These are phyloP conservation scores for Citrus inodora DNA, from an alignment of 345 rosid species.

Conservation along the genomic window DNA sequence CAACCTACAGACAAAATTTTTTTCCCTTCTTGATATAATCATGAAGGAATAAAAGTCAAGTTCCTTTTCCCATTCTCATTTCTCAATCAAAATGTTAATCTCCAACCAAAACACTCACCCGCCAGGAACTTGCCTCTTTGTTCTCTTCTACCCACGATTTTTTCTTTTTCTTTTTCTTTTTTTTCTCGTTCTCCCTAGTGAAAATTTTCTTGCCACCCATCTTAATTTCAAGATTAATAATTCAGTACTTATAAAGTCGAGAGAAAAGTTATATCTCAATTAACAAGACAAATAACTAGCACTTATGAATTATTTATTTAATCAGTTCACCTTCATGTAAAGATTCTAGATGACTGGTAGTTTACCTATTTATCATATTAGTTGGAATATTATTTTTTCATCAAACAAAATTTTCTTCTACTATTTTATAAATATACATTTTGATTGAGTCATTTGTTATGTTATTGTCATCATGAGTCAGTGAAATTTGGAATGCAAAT, in stretches of 20 bases:
- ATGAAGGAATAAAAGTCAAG: constrained; percentile 18
- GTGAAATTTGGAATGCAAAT: too few relatives aligned
- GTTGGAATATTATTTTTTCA: too few relatives aligned
- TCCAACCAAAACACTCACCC: constrained; percentile 21
- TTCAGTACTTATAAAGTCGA: too few relatives aligned
- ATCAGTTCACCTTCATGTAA: too few relatives aligned
- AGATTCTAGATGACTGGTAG: too few relatives aligned
- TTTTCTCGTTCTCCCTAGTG: background rate
- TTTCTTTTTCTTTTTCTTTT: background rate
- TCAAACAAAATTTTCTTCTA: background rate
- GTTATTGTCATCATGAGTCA: too few relatives aligned
- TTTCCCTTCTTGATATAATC: background rate
- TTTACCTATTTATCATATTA: too few relatives aligned
- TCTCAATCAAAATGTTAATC: background rate
- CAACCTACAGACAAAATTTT: background rate
- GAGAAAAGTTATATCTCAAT: background rate
- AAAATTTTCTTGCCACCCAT: background rate
- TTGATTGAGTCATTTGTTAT: too few relatives aligned
- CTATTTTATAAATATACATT: too few relatives aligned
- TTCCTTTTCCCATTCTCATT: background rate
- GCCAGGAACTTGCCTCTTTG: background rate
- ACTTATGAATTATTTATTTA: too few relatives aligned
- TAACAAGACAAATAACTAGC: too few relatives aligned
- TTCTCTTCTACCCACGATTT: background rate
- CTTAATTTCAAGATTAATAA: background rate